Conservation (phyloP, 2,329 filamentous ascomycete species). For the Fusarium sp. region DNA sequence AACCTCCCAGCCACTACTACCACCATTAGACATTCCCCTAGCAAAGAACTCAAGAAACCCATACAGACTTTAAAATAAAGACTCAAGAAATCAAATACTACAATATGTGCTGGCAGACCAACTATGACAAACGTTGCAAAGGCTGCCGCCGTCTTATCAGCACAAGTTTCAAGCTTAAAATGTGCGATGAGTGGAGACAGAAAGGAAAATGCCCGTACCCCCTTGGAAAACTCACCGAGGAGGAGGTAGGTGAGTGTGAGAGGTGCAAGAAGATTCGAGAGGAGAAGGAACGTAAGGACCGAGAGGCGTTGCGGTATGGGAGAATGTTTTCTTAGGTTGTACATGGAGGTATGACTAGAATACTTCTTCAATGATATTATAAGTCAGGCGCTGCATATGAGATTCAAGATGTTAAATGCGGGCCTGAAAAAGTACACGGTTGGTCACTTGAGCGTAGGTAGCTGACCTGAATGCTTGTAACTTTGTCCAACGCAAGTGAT, state of each 20-base stretch:
- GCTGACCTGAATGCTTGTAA: too few species aligned
- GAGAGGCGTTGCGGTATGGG: too few species aligned
- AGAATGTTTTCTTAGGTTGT: too few species aligned
- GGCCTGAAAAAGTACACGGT: too few species aligned
- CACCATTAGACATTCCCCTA: accelerated
- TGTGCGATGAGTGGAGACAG: not conserved
- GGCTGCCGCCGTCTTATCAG: not conserved
- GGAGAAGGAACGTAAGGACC: not conserved
- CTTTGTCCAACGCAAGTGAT: accelerated
- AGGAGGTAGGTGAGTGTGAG: not conserved
- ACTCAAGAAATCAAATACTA: not conserved
- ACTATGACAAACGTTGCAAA: not conserved
- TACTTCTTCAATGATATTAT: too few species aligned
- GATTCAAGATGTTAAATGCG: too few species aligned
- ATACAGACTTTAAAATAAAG: not conserved
- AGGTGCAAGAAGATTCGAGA: not conserved
- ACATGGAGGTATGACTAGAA: too few species aligned
- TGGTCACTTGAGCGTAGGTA: too few species aligned
- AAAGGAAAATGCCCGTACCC: not conserved
- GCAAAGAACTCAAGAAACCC: not conserved
- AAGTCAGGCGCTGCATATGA: too few species aligned
- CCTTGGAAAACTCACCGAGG: accelerated
- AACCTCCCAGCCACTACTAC: not conserved
- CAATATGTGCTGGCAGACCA: not conserved
- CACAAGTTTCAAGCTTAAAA: not conserved